Conservation (phyloP, 306 rosid genomes). For the Fagus crenata region DNA sequence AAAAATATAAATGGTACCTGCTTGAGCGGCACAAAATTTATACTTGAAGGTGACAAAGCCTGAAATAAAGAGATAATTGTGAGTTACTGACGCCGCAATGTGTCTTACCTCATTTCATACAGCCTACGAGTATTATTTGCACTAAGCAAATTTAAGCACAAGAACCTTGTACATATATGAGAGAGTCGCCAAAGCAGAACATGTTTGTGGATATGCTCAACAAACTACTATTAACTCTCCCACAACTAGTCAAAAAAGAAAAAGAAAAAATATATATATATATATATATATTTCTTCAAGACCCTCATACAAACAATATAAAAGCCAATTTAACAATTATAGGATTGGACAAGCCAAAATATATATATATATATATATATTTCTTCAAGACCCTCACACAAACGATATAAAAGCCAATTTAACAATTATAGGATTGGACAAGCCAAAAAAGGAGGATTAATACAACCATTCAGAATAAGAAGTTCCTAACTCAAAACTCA, state of each 20-base stretch:
- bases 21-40: slow-evolving; percentile 77
- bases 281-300: neutral
- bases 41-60: slow-evolving; percentile 83
- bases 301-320: neutral
- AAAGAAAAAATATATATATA: neutral
- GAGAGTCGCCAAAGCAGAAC: neutral
- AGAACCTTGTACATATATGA: neutral
- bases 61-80: slow-evolving; percentile 37
- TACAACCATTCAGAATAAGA: slow-evolving; percentile 1
- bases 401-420: neutral
- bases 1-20: slow-evolving; percentile 55
- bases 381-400: neutral
- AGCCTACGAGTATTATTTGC: neutral
- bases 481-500: neutral
- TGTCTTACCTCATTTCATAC: neutral
- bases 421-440: neutral
- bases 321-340: neutral
- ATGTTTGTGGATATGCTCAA: neutral
- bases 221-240: neutral
- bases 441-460: neutral
- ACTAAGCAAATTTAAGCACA: too few relatives aligned
- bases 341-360: neutral
- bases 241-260: too few relatives aligned
- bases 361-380: neutral
- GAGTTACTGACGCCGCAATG: slow-evolving; percentile 13